phyloP scores from a whole-genome alignment of 75 land plant species.

The Isoetes taiwanensis region DNA sequence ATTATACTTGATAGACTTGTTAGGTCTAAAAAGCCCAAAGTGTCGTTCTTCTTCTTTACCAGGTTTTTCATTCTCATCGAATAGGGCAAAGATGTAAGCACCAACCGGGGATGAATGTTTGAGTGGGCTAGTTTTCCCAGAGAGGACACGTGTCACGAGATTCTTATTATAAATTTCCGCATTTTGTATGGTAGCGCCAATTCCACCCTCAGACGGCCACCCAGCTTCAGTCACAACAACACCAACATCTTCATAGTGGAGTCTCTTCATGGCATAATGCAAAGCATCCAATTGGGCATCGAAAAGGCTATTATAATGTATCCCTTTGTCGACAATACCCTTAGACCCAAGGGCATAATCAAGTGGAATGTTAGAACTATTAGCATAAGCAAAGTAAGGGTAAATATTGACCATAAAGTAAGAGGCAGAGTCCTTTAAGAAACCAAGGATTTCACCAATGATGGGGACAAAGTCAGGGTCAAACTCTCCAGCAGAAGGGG shows the following conservation, averaged over 20 bases:
- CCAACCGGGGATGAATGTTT: no score
- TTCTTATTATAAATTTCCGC: no score
- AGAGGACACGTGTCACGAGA: no score
- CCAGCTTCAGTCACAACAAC: constrained; percentile 27
- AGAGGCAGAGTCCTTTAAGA: constrained; percentile 37
- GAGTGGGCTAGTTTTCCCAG: no score
- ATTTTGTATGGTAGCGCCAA: no score
- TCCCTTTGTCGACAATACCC: constrained; percentile 14
- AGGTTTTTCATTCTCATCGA: no score
- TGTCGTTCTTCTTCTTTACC: no score
- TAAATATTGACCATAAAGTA: constrained; percentile 61
- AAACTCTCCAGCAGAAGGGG: constrained; percentile 53
- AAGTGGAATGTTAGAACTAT: constrained; percentile 15
- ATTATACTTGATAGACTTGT: no score
- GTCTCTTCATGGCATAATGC: constrained; percentile 16
- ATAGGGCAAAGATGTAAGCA: no score
- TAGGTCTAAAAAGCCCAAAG: no score
- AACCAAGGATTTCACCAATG: constrained; percentile 31
- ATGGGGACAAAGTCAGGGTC: not conserved
- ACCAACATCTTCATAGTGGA: constrained; percentile 9
- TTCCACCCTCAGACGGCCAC: constrained; percentile 30
- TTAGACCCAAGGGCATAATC: constrained; percentile 38
- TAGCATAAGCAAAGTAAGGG: constrained; percentile 61
- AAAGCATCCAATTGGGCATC: constrained; percentile 29
- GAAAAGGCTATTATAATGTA: constrained; percentile 19